Evolutionary conservation across 2,329 filamentous ascomycete genomes (phyloP).

Genomic region (Gaeumannomyces tritici): DNA sequence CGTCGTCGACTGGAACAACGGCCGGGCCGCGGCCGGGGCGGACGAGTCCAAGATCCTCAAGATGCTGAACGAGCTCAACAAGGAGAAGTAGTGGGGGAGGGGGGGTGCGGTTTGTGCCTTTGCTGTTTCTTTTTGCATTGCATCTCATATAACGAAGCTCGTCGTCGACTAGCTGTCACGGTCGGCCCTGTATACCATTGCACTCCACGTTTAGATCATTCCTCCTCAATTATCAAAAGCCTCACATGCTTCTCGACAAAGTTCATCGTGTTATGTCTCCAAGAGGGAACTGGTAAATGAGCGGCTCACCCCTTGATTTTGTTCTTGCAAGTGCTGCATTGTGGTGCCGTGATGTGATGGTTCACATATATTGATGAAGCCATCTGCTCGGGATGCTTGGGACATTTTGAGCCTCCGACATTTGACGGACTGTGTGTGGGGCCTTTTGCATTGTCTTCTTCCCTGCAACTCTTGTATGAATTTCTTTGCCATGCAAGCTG

Average conservation of each 20-base stretch:
- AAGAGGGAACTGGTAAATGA: background rate
- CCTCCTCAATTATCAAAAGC: background rate
- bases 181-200: background rate
- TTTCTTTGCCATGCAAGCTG: no score
- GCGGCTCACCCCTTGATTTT: no score
- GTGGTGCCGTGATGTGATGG: background rate
- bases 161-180: background rate
- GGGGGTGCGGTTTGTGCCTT: background rate
- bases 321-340: no score
- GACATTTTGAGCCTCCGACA: no score
- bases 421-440: no score
- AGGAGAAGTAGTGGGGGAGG: slow-evolving; percentile 9
- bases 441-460: background rate
- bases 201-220: background rate
- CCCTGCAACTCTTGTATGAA: background rate
- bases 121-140: background rate
- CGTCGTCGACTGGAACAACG: slow-evolving; percentile 94
- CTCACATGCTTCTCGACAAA: background rate
- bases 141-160: background rate
- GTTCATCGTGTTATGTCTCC: background rate
- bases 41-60: slow-evolving; percentile 85
- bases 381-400: background rate
- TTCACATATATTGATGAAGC: background rate
- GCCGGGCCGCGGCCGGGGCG: slow-evolving; percentile 66
- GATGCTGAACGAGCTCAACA: slow-evolving; percentile 51